Base-by-base conservation (phyloP, 192 early-diverging fungal species). In the Entomortierella lignicola region DNA sequence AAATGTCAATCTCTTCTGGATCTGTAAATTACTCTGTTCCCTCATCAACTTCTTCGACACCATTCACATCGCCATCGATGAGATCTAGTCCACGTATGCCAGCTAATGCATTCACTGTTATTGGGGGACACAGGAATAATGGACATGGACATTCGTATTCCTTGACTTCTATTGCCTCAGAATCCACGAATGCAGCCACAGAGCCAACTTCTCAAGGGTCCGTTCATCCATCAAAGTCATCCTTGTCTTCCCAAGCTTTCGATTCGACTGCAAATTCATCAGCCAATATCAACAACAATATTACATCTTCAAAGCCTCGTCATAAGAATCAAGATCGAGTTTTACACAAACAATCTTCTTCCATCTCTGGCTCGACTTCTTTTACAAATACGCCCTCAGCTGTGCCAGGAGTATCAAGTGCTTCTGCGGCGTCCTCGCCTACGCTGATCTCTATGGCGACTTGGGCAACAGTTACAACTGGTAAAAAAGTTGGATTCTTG, bases 401-500 rank as follows among this genome's bases (percentile, higher is more conserved):
- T n/a, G n/a, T n/a, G n/a, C n/a, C n/a, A n/a, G n/a, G n/a, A n/a
- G n/a, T n/a, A 37, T 20, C 25, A 21, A 34, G 34, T n/a, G 21
- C 27, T 26, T 55, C 63, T 4, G 12, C 63, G 17, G 25, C 42
- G 12, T 48, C 57, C 29, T 66, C 55, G 1, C 59, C 72, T 17
- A 66, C 54, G 20, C 61, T 57, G 32, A 27, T 55, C 17, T 31
- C 29, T 10, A 23, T 55, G 10, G 44, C 71, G 5, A 47, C 63
- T 17, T 73, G 61, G 71, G 30, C 71, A 0, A 48, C 61, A 44
- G 21, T 54, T 0, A 26, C 59, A 13, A 44, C 51, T 18, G 42
- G 63, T 41, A 75, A 60, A 42, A 75, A 55, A 43, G 47, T 65
- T 0, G 72, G 72, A 7, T 43, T 75, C 2, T 25, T 75, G 32